phyloP scores from a whole-genome alignment of 2,329 filamentous ascomycete species.

The Phialophora macrospora region DNA sequence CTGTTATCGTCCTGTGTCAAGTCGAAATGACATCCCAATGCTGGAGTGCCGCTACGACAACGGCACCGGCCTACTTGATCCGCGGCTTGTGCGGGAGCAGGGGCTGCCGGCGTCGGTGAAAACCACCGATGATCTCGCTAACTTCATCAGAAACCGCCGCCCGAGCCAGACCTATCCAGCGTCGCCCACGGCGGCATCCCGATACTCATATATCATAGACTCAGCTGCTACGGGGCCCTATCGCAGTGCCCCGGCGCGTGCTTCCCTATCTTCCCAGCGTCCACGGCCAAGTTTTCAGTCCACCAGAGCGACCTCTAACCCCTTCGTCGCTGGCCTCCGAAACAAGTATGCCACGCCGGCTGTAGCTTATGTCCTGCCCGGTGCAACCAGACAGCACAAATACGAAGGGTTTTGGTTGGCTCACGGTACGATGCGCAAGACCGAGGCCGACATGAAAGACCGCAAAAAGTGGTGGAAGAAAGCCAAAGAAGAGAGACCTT shows the following conservation, averaged over 20 bases:
- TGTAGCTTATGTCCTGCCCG: slow-evolving; percentile 19
- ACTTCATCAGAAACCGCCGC: slow-evolving; percentile 18
- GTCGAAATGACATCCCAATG: slow-evolving; percentile 7
- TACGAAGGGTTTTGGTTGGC: slow-evolving; percentile 26
- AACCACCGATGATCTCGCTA: slow-evolving; percentile 25
- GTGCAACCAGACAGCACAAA: slow-evolving; percentile 20
- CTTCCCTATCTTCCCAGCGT: not conserved
- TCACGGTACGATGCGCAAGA: slow-evolving; percentile 26
- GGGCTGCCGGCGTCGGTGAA: slow-evolving; percentile 16
- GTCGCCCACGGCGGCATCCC: slow-evolving; percentile 19
- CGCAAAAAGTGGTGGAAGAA: slow-evolving; percentile 17
- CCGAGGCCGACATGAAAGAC: slow-evolving; percentile 12
- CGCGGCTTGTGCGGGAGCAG: slow-evolving; percentile 20
- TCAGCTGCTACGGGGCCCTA: not conserved
- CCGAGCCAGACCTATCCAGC: not conserved
- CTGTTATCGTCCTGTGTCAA: not conserved
- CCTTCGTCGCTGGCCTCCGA: slow-evolving; percentile 12
- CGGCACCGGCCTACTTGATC: slow-evolving; percentile 24
- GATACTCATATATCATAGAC: slow-evolving; percentile 13
- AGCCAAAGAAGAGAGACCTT: not conserved
- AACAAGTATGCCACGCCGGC: slow-evolving; percentile 24
- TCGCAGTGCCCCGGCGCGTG: not conserved
- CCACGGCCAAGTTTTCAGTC: not conserved
- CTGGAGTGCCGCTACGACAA: slow-evolving; percentile 27
- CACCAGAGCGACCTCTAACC: not conserved